These are phyloP conservation scores for Geosiphon pyriformis DNA, from an alignment of 192 early-diverging fungal genomes.

Conservation along the genomic window DNA sequence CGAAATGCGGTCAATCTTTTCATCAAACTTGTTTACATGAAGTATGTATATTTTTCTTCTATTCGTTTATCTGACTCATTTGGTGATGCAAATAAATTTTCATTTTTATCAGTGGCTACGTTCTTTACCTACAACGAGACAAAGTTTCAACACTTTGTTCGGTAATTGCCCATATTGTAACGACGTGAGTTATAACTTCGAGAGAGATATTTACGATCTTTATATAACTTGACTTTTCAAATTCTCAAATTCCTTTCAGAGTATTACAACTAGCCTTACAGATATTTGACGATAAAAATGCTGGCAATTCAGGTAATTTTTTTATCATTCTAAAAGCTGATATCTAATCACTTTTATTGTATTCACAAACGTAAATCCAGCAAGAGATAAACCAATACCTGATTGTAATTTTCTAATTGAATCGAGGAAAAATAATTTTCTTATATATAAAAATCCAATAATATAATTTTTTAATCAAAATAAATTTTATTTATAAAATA, in stretches of 20 bases:
- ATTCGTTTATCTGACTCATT: not conserved
- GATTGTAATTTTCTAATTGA: no score
- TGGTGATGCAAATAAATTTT: not conserved
- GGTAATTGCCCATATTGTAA: constrained; percentile 26
- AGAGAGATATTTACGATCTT: not conserved
- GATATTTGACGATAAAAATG: no score
- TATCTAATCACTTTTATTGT: no score
- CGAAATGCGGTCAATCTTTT: constrained; percentile 19
- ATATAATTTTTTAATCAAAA: no score
- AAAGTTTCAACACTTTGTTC: constrained; percentile 10
- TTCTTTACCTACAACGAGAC: constrained; percentile 16
- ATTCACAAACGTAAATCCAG: no score
- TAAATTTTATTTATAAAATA: no score
- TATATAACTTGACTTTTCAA: not conserved
- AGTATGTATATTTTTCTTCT: not conserved
- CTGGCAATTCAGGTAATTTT: no score
- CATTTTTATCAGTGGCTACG: constrained; percentile 16
- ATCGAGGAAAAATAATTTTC: no score
- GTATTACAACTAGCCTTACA: no score
- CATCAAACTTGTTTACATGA: constrained; percentile 16
- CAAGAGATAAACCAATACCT: no score
- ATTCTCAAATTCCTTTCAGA: not conserved
- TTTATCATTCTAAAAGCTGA: no score
- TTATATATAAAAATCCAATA: no score
- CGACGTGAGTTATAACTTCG: constrained; percentile 8